phyloP scores from a whole-genome alignment of 169 alveolate genomes.

The Eimeria maxima region DNA sequence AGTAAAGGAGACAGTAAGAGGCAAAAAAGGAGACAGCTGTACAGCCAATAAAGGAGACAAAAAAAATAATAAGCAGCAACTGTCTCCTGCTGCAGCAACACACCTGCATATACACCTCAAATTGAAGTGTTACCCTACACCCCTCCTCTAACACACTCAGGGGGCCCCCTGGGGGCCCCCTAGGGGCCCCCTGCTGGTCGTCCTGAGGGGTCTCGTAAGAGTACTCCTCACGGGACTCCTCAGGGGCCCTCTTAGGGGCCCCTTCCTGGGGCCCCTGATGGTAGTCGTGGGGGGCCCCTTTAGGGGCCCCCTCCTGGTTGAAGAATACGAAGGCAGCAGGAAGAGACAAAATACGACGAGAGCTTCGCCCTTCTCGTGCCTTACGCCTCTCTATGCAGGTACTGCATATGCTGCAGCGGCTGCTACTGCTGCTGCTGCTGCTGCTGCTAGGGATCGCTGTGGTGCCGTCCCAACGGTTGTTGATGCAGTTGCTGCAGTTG shows the following conservation, averaged over 20 bases:
- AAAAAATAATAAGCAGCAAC: background rate
- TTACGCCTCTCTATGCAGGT: background rate
- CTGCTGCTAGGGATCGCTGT: background rate
- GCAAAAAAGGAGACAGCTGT: background rate
- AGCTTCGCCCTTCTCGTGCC: constrained; percentile 5
- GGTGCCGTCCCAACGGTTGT: background rate
- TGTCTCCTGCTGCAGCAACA: background rate
- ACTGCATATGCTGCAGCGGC: background rate
- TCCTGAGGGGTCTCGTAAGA: background rate
- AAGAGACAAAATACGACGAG: background rate
- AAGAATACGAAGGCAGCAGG: background rate
- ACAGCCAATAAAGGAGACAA: background rate
- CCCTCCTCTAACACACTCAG: background rate
- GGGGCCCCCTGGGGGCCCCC: background rate
- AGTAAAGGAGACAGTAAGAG: background rate
- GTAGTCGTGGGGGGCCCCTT: background rate
- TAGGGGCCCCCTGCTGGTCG: background rate
- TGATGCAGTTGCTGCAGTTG: background rate
- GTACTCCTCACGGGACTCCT: background rate
- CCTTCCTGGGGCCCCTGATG: background rate
- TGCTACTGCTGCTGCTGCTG: background rate
- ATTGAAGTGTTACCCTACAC: constrained; percentile 2
- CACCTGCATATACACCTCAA: constrained; percentile 20
- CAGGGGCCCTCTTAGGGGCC: background rate
- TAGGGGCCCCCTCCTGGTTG: background rate